Base-by-base conservation (phyloP, 1,284 basidiomycete genomes). In the Sanghuangporus sanghuang region DNA sequence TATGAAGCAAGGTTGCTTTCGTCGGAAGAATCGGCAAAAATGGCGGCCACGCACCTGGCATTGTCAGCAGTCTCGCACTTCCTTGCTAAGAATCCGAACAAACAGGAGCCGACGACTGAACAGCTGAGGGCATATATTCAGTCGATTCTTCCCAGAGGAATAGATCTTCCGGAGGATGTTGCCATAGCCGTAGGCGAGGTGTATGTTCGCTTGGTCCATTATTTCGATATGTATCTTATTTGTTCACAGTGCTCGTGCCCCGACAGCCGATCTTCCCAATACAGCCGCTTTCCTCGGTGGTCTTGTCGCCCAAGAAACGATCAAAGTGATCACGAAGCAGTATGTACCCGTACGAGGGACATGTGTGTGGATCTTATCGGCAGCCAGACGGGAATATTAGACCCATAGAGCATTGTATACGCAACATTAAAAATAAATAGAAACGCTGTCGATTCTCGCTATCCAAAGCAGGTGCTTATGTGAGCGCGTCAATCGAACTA, bases 281-380 rank as follows among this genome's bases (percentile, higher is more conserved):
- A 96, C 90, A 0, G 93, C 97, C 0, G 95, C 95, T 0, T 87
- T 99, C 71, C 77, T 98, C 2, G 97, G 97, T 14, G 97, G 96
- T 0, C 75, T 99, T 18, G 91, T 96, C 32, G 95, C 95, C n/a
- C 97, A 99, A 71, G 97, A 99, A 75, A 87, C 89, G 6, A 98
- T 99, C 83, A 99, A 99, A 82, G 83, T 98, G 75, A 90, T 98
- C 70, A 98, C 96, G 66, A 89, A 88, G 72, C 97, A 99, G 76
- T 99, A 99, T 74, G 82, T 95, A 21, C 96, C 96, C 2, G 83
- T 97, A 63, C 87, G 92, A 69, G 93, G 95, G 21, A 90, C 89
- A 66, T 93, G 91, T 68, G 80, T 95, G 32, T 96, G 60, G 95
- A 99, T 77, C 82, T 98, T 65, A 85, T 98, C 57, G 87, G 89